Base-by-base conservation (phyloP, 768 basidiomycete genomes). In the Tylopilus sp. region DNA sequence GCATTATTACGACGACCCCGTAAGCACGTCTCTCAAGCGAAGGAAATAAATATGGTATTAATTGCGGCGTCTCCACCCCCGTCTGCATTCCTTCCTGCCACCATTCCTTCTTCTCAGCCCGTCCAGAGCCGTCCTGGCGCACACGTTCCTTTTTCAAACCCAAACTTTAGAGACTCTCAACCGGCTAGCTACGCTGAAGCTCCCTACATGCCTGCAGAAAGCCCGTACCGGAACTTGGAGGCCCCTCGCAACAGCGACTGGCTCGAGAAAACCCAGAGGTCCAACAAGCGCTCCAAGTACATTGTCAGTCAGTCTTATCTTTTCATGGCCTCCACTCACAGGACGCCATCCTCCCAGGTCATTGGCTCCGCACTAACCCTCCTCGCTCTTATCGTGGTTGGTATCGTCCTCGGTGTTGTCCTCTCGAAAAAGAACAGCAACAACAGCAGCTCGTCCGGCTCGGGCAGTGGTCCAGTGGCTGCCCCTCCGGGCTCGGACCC, bases 391-490 rank as follows among this genome's bases (percentile, higher is more conserved):
- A 75, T 82, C 31, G 79, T 70, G n/a, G 71, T 75, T 22, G 88
- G 77, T 39, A 77, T 87, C 47, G 75, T 73, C 22, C 76, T 85
- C 20, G 90, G 88, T 21, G 81, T 93, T 33, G 67, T 75, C 6
- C 77, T 91, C 25, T 73, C 82, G 17, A 83, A 80, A 47, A 76
- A 77, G 56, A 73, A 76, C 53, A 75, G 71, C 51, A 63, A 66
- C 9, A 64, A 51, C 48, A 63, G 66, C 28, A 62, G 67, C 7
- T 55, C 60, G 1, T 48, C 57, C 20, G 18, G n/a, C 15, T 54
- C 64, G 6, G 43, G 53, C 3, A n/a, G 36, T 12, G 4, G 36
- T 10, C 36, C 15, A 3, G 36, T 6, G 10, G 55, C 44, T 15
- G 59, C 28, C 0, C 66, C 63, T 13, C 0, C 21, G 18, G 67